Base-by-base conservation (phyloP, 73 alveolate genomes). In the Uronychia setigera region DNA sequence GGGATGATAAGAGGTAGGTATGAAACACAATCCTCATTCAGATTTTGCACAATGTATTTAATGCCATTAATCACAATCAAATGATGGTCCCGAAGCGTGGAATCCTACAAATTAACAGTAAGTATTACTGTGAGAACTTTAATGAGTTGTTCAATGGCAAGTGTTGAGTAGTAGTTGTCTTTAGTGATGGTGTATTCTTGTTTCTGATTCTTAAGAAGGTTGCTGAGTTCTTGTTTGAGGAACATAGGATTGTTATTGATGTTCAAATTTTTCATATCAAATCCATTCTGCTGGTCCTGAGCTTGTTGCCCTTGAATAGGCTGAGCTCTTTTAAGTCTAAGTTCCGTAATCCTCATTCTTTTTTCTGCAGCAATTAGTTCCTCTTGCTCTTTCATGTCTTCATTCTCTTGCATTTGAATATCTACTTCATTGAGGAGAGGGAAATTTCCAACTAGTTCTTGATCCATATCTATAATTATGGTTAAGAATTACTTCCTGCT, bases 71-170 rank as follows among this genome's bases (percentile, higher is more conserved):
- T 33, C 32, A 88, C 94, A 25, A 86, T 88, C 27, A 79, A 76
- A 59, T 88, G 94, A 60, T 83, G 89, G 58, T 88, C 94, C 46
- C 91, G 81, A 26, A 88, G 67, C n/a, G 94, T 88, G 1, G 87
- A 81, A 60, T 88, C 89, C 32, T 46, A 67, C 25, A 78, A 35
- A 19, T 29, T 80, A 46, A 80, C 26, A 0, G 79, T 76, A 1
- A 35, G 86, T 26, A n/a, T 80, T 67, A 26, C 58, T 79, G 28
- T 33, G 79, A 34, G 86, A 33, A 35, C 35, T 80, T 35, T 76
- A 46, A 46, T 46, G 1, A 76, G 27, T 30, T 76, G 58, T 30
- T 76, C 81, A 76, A 76, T 76, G 46, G 81, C 81, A 9, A 76
- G 59, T 5, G 81, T 76, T 5, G 81, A 26, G 81, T 76, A 76